Conservation (phyloP, 2,329 filamentous ascomycete species). For the Cladosporium velox region DNA sequence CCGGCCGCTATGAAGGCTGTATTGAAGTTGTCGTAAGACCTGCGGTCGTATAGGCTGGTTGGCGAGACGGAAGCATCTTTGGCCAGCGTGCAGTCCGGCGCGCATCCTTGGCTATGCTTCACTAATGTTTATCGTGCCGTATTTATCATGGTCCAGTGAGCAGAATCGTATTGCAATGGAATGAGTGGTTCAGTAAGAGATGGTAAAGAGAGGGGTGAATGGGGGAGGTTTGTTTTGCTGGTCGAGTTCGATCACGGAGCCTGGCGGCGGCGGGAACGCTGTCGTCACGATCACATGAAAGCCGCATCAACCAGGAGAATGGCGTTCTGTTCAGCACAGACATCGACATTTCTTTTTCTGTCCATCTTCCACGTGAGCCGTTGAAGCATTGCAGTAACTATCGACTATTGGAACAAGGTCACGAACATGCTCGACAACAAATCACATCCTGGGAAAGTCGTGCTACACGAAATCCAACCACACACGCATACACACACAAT, state of each 20-base stretch:
- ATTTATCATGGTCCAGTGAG: conserved; percentile 6
- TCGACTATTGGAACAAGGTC: neutral
- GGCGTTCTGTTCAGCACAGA: neutral
- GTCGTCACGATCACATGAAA: conserved; percentile 18
- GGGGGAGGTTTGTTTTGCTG: conserved; percentile 4
- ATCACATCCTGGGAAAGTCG: neutral
- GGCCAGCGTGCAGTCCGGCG: conserved; percentile 30
- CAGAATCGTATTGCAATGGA: neutral
- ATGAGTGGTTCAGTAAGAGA: neutral
- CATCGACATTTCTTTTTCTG: neutral
- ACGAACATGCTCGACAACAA: neutral
- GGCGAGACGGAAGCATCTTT: conserved; percentile 27
- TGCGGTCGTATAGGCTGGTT: conserved; percentile 32
- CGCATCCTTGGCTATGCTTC: conserved; percentile 27
- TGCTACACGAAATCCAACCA: no score
- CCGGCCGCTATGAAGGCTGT: conserved; percentile 33
- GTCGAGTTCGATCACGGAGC: conserved; percentile 14
- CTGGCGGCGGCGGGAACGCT: neutral
- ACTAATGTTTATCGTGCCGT: neutral
- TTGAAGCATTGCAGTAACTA: neutral
- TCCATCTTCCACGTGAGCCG: neutral
- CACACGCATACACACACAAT: neutral
- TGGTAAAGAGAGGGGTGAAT: neutral
- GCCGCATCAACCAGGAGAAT: conserved; percentile 2
- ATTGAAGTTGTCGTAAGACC: conserved; percentile 35